Evolutionary conservation across 2,329 filamentous ascomycete genomes (phyloP), one percentile per base, ranked within the genome.

Genomic region (Sporothrix pallida): DNA sequence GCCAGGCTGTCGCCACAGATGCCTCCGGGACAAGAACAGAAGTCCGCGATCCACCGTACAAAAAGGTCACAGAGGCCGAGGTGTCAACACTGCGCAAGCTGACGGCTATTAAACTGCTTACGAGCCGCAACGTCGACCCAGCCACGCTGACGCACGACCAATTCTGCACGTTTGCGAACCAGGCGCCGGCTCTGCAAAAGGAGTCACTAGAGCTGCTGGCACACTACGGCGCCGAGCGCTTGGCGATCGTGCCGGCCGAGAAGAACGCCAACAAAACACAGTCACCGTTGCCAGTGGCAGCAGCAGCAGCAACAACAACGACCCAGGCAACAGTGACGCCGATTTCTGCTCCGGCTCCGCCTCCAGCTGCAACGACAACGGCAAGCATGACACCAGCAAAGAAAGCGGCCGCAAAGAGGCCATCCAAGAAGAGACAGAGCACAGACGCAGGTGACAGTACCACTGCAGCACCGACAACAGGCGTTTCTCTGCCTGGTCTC

Each of bases 101-200:
- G 3, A 48, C 70, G 3, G 75, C 88, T 7, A 82, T 83, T n/a
- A 80, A 81, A 31, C 81, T 89, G 44, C 82, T 90, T 5, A 80
- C 65, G 2, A 82, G 83, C 1, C 83, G 80, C n/a, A 83, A 82
- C 4, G 83, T 90, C n/a, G 84, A 88, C 52, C 87, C 86, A 0
- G 80, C 81, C 1, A 86, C 87, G 0, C 80, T 90, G 10, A 87
- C 86, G 0, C 75, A 80, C 3, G 87, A 89, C 63, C 88, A 90
- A 77, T 88, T 90, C 75, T 85, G 82, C 76, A 90, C 89, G 17
- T 88, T 90, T 76, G 83, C 87, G 9, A 90, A 90, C 72, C 88
- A 90, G 79, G 85, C 87, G 0, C 87, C 87, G 0, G 83, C 85
- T 2, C 79, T 89, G 6, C 88, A 90, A 75, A 81, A 82, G 71